phyloP scores from a whole-genome alignment of 2,329 filamentous ascomycete genomes.

The Pseudogymnoascus sp. region DNA sequence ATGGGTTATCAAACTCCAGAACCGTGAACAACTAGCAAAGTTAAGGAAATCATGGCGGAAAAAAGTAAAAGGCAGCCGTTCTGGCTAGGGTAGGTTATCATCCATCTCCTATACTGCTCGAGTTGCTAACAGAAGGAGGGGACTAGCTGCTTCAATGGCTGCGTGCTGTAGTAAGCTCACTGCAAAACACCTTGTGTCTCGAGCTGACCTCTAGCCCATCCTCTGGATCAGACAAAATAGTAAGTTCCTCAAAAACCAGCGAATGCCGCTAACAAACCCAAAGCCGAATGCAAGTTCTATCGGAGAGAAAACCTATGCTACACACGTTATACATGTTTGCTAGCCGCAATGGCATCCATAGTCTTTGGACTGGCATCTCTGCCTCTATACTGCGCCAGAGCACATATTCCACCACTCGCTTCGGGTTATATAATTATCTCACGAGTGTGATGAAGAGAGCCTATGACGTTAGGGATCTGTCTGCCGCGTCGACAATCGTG shows the following conservation, averaged over 20 bases:
- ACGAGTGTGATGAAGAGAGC: conserved; percentile 27
- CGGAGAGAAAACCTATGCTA: conserved; percentile 37
- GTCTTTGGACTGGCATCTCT: conserved; percentile 40
- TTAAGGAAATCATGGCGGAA: background rate
- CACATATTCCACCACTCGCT: conserved; percentile 41
- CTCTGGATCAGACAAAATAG: conserved; percentile 12
- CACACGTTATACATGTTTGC: conserved; percentile 36
- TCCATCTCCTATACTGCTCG: background rate
- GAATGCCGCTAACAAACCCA: background rate
- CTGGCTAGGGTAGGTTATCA: background rate
- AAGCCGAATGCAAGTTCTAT: conserved; percentile 41
- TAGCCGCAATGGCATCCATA: conserved; percentile 36
- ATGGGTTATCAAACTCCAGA: background rate
- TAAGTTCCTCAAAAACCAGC: background rate
- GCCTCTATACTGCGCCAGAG: conserved; percentile 40
- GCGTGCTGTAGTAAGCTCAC: background rate
- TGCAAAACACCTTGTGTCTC: background rate
- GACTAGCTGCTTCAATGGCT: background rate
- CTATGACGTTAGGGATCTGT: conserved; percentile 30
- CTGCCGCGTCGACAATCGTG: conserved; percentile 32
- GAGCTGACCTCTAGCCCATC: background rate
- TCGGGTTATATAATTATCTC: conserved; percentile 37
- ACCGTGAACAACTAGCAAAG: background rate
- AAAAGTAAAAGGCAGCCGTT: background rate
- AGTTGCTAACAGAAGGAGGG: background rate